phyloP scores from a whole-genome alignment of 179 eudicot species.

The Beta corolliflora region DNA sequence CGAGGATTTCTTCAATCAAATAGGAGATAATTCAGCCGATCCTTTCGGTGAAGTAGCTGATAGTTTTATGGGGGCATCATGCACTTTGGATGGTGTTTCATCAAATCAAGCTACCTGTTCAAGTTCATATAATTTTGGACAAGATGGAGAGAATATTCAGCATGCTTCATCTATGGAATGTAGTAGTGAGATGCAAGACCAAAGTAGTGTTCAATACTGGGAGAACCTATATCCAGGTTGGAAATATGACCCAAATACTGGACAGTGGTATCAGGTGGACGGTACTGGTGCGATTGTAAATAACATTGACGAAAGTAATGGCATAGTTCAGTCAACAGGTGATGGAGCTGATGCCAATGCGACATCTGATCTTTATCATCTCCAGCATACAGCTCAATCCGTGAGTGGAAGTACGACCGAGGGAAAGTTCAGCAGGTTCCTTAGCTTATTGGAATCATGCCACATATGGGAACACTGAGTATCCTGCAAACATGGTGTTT shows the following conservation, averaged over 20 bases:
- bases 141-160: conserved; percentile 33
- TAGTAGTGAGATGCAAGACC: conserved; percentile 37
- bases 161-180: conserved; percentile 34
- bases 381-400: conserved; percentile 61
- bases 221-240: conserved; percentile 87
- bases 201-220: conserved; percentile 54
- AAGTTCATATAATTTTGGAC: conserved; percentile 26
- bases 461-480: conserved; percentile 44
- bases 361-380: conserved; percentile 47
- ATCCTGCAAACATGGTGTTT: conserved; percentile 77
- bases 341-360: conserved; percentile 35
- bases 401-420: conserved; percentile 38
- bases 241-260: conserved; percentile 64
- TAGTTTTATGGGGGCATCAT: conserved; percentile 10
- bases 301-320: conserved; percentile 26
- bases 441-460: conserved; percentile 31
- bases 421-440: conserved; percentile 21
- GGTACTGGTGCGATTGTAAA: conserved; percentile 39
- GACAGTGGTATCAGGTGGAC: conserved; percentile 80
- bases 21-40: conserved; percentile 43
- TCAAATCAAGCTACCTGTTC: conserved; percentile 24
- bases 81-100: conserved; percentile 11
- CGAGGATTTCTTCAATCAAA: conserved; percentile 52
- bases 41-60: conserved; percentile 28
- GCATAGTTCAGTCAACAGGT: conserved; percentile 19